phyloP scores from a whole-genome alignment of 305 asterid genomes.

The Fraxinus nigra region DNA sequence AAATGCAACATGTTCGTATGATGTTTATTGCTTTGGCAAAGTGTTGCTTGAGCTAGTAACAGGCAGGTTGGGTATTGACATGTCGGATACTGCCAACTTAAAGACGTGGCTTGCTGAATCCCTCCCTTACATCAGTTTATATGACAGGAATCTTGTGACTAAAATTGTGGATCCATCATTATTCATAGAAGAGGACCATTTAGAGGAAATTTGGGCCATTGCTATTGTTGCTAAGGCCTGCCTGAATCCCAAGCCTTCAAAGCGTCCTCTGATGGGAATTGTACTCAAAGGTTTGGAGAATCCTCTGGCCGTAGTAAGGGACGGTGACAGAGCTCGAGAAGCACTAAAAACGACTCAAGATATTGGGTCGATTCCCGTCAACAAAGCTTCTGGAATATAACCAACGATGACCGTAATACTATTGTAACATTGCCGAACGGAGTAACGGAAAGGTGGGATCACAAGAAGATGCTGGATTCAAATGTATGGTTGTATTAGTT shows the following conservation, averaged over 20 bases:
- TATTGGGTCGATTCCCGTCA: background rate
- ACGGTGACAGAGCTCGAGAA: slow-evolving; percentile 27
- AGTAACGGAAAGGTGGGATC: background rate
- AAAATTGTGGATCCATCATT: slow-evolving; percentile 78
- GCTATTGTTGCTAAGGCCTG: slow-evolving; percentile 82
- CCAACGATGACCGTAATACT: background rate
- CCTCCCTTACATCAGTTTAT: slow-evolving; percentile 58
- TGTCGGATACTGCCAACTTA: slow-evolving; percentile 51
- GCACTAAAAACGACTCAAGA: background rate
- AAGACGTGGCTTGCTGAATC: slow-evolving; percentile 70
- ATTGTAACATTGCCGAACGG: background rate
- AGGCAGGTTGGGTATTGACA: slow-evolving; percentile 76
- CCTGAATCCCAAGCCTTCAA: slow-evolving; percentile 72
- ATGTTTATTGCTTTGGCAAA: slow-evolving; percentile 89
- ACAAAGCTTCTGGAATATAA: background rate
- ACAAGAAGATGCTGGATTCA: background rate
- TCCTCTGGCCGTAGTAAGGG: slow-evolving; percentile 80
- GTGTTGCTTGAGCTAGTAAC: slow-evolving; percentile 90
- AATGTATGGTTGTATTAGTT: background rate
- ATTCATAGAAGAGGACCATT: slow-evolving; percentile 73
- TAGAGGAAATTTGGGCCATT: slow-evolving; percentile 96
- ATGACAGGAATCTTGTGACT: slow-evolving; percentile 81
- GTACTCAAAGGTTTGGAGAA: slow-evolving; percentile 83
- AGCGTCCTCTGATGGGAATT: slow-evolving; percentile 82
- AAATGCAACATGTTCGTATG: slow-evolving; percentile 67